Evolutionary conservation across 1,284 basidiomycete genomes (phyloP), one percentile per base, ranked within the genome.

Genomic region (Sanghuangporus sanghuang): DNA sequence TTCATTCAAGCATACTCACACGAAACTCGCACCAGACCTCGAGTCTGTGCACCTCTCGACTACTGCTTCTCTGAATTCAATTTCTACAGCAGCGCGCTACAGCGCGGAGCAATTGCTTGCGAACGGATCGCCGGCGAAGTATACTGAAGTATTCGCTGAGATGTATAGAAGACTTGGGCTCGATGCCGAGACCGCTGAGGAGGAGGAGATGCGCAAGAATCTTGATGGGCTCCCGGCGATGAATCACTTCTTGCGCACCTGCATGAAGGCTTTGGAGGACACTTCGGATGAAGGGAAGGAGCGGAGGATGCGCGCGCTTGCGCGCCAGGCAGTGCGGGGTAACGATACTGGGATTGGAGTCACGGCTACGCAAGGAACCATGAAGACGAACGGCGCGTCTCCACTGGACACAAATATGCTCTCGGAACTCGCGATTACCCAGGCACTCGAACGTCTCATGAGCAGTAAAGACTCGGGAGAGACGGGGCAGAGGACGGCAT

Each of bases 301-400:
- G 56, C 79, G 82, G 73, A 79, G 83, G 39, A 85, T 89, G 81
- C 85, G 86, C 70, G 80, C 84, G 62, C 82, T 87, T 69, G 86
- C 86, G 39, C 86, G 88, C 69, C 85, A 85, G 72, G 84, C 87
- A 72, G 79, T 85, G 9, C 83, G 83, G 68, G 78, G 83, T 23
- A 82, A 83, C 32, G 71, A 76, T 65, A 69, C 69, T 52, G 66
- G 67, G 60, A 64, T 52, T 46, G 53, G 64, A 18, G 38, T 60
- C n/a, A 57, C 27, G 27, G 70, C 73, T 59, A 73, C 36, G 5
- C 23, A 38, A 18, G 36, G n/a, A 44, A 42, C 55, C 21, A 66
- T 71, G 74, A 50, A 54, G 21, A 67, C 70, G 55, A 73, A 75
- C n/a, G 67, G 69, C 27, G 71, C 71, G 64, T 70, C 74, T 7